Conservation (phyloP, 2,329 filamentous ascomycete species). For the Diaporthe sp. region DNA sequence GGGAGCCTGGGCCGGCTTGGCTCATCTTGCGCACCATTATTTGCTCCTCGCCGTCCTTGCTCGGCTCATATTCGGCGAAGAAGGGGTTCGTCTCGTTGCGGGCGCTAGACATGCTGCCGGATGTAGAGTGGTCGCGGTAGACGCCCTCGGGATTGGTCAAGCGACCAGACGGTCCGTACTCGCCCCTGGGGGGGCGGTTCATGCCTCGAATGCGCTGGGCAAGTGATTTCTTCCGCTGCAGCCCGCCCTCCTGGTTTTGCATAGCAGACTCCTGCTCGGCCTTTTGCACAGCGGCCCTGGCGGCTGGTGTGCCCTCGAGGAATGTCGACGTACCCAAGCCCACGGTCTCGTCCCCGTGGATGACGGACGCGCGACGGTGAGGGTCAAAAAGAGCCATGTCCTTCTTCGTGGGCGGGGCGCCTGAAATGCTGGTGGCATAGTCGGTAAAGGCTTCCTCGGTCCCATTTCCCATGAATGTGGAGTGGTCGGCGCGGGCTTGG, state of each 20-base stretch:
- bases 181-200: conserved; percentile 71
- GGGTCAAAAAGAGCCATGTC: conserved; percentile 74
- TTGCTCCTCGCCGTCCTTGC: conserved; percentile 62
- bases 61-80: conserved; percentile 80
- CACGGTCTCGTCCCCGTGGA: conserved; percentile 85
- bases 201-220: conserved; percentile 92
- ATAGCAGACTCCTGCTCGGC: conserved; percentile 77
- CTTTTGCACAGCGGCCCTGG: conserved; percentile 80
- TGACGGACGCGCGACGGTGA: conserved; percentile 71
- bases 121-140: conserved; percentile 48
- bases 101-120: conserved; percentile 44
- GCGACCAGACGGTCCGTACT: conserved; percentile 68
- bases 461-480: conserved; percentile 83
- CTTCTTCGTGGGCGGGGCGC: conserved; percentile 44
- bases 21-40: conserved; percentile 56
- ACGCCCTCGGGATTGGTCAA: conserved; percentile 65
- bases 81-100: conserved; percentile 77
- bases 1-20: conserved; percentile 52
- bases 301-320: conserved; percentile 91
- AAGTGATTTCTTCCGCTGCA: conserved; percentile 93
- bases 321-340: conserved; percentile 96
- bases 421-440: conserved; percentile 60
- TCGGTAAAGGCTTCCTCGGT: conserved; percentile 90
- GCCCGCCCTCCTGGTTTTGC: conserved; percentile 62
- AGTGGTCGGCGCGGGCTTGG: conserved; percentile 83